phyloP scores from a whole-genome alignment of 768 basidiomycete genomes.

The Auriscalpium orientale region DNA sequence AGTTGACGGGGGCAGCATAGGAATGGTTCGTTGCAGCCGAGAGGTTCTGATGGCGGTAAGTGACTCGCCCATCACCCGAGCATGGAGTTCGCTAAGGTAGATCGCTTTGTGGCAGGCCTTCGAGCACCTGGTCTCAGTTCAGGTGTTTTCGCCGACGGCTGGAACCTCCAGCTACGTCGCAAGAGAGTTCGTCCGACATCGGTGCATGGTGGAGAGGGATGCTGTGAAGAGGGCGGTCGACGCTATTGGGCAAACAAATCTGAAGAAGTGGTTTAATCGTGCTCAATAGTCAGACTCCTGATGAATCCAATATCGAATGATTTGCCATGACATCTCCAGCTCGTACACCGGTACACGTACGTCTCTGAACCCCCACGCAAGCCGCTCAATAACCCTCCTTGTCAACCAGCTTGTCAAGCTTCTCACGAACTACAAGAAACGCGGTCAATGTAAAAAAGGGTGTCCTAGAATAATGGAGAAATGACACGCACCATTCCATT shows the following conservation, averaged over 20 bases:
- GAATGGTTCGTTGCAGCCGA: conserved; percentile 62
- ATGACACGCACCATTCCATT: conserved; percentile 25
- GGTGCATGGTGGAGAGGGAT: conserved; percentile 53
- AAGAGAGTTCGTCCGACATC: conserved; percentile 70
- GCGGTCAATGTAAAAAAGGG: no score
- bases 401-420: no score
- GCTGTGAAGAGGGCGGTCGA: conserved; percentile 66
- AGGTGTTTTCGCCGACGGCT: conserved; percentile 47
- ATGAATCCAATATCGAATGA: no score
- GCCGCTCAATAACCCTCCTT: no score
- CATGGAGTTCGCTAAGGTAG: not conserved
- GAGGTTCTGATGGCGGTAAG: conserved; percentile 61
- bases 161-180: conserved; percentile 42
- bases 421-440: no score
- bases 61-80: conserved; percentile 5
- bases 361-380: no score
- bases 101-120: conserved; percentile 49
- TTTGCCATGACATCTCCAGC: no score
- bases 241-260: conserved; percentile 53
- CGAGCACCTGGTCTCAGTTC: conserved; percentile 52
- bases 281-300: conserved; percentile 25
- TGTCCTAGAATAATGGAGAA: no score
- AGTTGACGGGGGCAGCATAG: conserved; percentile 59
- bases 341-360: no score
- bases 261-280: conserved; percentile 75